These are phyloP conservation scores for Colletotrichum karsti DNA, from an alignment of 2,329 filamentous ascomycete species.

Conservation along the genomic window DNA sequence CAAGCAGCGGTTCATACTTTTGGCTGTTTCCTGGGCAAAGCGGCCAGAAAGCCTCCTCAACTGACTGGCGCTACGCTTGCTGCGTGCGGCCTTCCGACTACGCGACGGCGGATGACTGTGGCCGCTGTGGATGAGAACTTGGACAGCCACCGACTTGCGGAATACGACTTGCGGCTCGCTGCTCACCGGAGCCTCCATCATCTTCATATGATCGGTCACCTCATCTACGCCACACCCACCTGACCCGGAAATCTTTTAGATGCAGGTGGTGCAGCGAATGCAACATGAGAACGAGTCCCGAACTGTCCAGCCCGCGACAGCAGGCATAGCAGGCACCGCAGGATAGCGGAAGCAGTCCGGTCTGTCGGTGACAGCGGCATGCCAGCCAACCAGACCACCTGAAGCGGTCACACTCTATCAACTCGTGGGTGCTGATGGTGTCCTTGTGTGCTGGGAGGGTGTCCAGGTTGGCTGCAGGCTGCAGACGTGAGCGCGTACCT, in stretches of 20 bases:
- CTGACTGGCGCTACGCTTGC: conserved; percentile 26
- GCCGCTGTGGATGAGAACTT: neutral
- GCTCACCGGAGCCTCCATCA: neutral
- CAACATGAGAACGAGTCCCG: conserved; percentile 7
- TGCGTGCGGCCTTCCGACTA: conserved; percentile 1
- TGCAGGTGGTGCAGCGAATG: conserved; percentile 5
- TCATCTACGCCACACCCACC: neutral
- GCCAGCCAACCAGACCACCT: conserved; percentile 20
- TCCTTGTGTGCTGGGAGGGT: conserved; percentile 13
- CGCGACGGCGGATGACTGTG: neutral
- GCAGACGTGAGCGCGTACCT: conserved; percentile 21
- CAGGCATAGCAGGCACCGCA: neutral
- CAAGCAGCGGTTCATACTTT: conserved; percentile 2
- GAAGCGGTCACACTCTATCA: neutral
- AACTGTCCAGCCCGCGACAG: conserved; percentile 4
- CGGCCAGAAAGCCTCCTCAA: conserved; percentile 15
- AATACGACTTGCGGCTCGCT: conserved; percentile 1
- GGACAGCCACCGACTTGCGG: neutral
- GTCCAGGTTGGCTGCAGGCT: neutral
- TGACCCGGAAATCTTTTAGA: neutral
- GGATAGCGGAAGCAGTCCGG: conserved; percentile 15
- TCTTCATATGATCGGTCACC: neutral
- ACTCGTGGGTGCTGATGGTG: conserved; percentile 12
- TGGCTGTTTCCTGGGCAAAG: conserved; percentile 6
- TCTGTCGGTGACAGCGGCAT: conserved; percentile 19